Base-by-base conservation (phyloP, 1,139 yeast genomes). In the Debaryomyces nepalensis region DNA sequence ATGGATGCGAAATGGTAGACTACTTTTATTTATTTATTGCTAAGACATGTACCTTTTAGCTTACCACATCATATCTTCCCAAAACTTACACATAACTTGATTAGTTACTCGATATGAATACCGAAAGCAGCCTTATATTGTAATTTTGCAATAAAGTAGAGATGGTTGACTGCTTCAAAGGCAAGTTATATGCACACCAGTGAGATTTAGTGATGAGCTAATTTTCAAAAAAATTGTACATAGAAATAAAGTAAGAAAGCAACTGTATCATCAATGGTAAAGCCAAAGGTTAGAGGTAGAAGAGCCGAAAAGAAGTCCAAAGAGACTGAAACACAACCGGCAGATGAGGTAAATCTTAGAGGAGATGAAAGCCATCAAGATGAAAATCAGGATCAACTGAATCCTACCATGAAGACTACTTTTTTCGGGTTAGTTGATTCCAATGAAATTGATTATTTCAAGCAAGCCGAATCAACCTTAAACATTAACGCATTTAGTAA, bases 371-470 rank as follows among this genome's bases (percentile, higher is more conserved):
- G 37, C 39, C 37, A 34, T 29, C 39, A 22, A 14, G 33, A 38
- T 20, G 39, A 44, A 37, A 43, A 39, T 19, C 43, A 40, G 35
- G 47, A 41, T 15, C 39, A 38, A 15, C 29, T 41, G 21, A 48
- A 40, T 12, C 45, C 24, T 47, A 23, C 37, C n/a, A 5, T 34
- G 6, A 55, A 45, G 45, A 49, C 59, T 24, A 59, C 75, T 2
- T 93, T 91, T 59, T 91, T 84, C 63, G 98, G 98, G 16, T 74
- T 91, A 29, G 86, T 93, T 10, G 96, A 89, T 60, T 67, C 90
- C 7, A 77, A 80, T 36, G 97, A 93, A 63, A 66, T 88, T 37
- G 97, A 89, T 51, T 93, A 93, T 63, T 93, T 91, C 70, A 88
- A 88, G 57, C 90, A 84, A 58, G 96, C 97, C 0, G 98, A 91